A percentile compares a stretch with the other conserved stretches of the same genome.
These are phyloP conservation scores for Collybia nuda DNA, from an alignment of 768 basidiomycete genomes.

Conservation along the genomic window DNA sequence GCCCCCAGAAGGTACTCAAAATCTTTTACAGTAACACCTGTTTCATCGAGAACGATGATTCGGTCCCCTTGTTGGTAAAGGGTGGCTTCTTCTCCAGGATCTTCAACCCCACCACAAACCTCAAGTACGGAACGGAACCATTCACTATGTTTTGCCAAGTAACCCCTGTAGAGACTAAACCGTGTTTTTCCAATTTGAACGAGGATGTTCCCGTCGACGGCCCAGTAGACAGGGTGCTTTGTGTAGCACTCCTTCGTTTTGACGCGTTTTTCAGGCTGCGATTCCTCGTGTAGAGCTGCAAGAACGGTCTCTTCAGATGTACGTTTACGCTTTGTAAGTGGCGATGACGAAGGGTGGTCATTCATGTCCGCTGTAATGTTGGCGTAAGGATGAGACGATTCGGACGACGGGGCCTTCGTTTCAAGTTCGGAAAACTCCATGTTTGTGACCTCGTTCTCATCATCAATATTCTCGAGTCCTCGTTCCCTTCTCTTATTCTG, in stretches of 20 bases:
- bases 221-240: slow-evolving; percentile 21
- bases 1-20: slow-evolving; percentile 15
- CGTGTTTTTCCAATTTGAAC: slow-evolving; percentile 17
- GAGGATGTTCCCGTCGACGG: slow-evolving; percentile 22
- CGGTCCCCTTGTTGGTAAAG: slow-evolving; percentile 6
- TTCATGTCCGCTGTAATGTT: too few species aligned
- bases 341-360: too few species aligned
- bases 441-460: too few species aligned
- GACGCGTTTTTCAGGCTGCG: background rate
- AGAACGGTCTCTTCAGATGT: too few species aligned
- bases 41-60: slow-evolving; percentile 6
- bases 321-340: too few species aligned
- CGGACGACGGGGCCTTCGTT: too few species aligned
- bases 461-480: too few species aligned
- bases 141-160: slow-evolving; percentile 17
- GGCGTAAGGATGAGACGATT: too few species aligned
- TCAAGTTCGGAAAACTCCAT: too few species aligned
- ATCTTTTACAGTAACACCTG: slow-evolving; percentile 3
- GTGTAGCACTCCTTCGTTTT: slow-evolving; percentile 9
- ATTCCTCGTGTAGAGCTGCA: too few species aligned
- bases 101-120: background rate
- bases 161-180: slow-evolving; percentile 22
- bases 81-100: slow-evolving; percentile 2
- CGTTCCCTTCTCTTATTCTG: too few species aligned
- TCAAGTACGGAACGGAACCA: slow-evolving; percentile 24